Base-by-base conservation (phyloP, 352 stramenopile genomes). In the Phytophthora pisi region DNA sequence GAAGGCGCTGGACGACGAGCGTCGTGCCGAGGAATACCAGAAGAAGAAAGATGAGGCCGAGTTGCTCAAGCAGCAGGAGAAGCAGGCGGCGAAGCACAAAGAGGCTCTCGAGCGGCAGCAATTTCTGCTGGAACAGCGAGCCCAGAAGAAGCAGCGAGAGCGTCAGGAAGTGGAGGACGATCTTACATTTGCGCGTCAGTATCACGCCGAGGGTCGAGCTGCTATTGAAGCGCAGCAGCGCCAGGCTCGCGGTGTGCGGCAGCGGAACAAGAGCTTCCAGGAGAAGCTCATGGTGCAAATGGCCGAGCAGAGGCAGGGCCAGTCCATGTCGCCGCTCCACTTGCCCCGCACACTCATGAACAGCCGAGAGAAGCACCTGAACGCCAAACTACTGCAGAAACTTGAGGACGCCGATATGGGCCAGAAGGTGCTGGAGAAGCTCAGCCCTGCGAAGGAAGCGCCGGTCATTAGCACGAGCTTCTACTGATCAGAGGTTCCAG, bases 381-480 rank as follows among this genome's bases (percentile, higher is more conserved):
- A 91, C 58, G 78, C 81, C 23, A 84, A 88, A 62, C 62, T 88
- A 13, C 58, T 91, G n/a, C 71, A 89, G 61, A 91, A 91, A 58
- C 74, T 91, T 1, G 79, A 91, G 43, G 75, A 90, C 46, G 63
- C 64, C 2, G 75, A 84, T 9, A 55, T 91, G 45, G 71, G 75
- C 7, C 67, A 81, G 26, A 87, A 90, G 55, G 83, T 91, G 26
- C 60, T 89, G 49, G 56, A 81, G 61, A 89, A 90, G 53, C 73
- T 91, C 43, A 91, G 81, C 49, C 83, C 83, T 8, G 70, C 68
- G 42, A 86, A 85, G 30, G 71, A 82, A 54, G 64, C 69, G 24
- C 62, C 74, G n/a, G 65, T 77, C 42, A 84, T 86, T 53, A 54
- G 77, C n/a, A 88, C 79, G 20, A 84, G 36, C 24, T 88, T 88